Evolutionary conservation across 306 rosid genomes (phyloP), one percentile per base, ranked within the genome.

Genomic region (Betula pendula): DNA sequence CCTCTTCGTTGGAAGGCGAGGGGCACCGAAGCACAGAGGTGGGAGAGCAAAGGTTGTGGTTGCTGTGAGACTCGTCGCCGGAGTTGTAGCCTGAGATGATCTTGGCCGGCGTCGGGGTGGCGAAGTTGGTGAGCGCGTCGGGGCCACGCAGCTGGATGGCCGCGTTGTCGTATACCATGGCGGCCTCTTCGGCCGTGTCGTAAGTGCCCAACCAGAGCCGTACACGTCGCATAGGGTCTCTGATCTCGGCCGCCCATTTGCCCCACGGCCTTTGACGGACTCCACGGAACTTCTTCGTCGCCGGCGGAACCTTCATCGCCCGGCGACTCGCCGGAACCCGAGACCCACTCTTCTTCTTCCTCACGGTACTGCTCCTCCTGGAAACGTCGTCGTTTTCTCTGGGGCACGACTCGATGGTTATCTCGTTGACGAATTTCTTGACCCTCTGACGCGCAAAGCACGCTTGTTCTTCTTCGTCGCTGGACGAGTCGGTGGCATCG

Each of bases 211-310:
- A 68, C 99, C 99, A 95, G 52, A 95, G 48, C 75, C 99, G 92
- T 7, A 95, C 98, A 2, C 99, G 94, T 47, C 96, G 78, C 25
- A 88, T 68, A 0, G 99, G 99, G 77, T 95, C 99, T 73, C 99
- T 86, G 71, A 95, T 95, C 82, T 95, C 99, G 4, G 99, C 99
- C 5, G 98, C 99, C 99, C 99, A 95, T 90, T 95, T 95, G 1
- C 99, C 99, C 99, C 99, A 95, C 0, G 99, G 99, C 76, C 99
- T 79, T 76, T 95, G 99, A 14, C 99, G 87, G 53, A 95, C 99
- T 25, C 99, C 99, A 0, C 99, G 83, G 80, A 86, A 95, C 85
- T 95, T 95, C 81, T 81, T 87, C 11, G 79, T 93, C 3, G 78
- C 42, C 3, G 49, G 70, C 1, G 79, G 1, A 0, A 82, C 58